Evolutionary conservation across 2,329 filamentous ascomycete species (phyloP), one percentile per base, ranked within the genome.

Genomic region (Phialophora macrospora): DNA sequence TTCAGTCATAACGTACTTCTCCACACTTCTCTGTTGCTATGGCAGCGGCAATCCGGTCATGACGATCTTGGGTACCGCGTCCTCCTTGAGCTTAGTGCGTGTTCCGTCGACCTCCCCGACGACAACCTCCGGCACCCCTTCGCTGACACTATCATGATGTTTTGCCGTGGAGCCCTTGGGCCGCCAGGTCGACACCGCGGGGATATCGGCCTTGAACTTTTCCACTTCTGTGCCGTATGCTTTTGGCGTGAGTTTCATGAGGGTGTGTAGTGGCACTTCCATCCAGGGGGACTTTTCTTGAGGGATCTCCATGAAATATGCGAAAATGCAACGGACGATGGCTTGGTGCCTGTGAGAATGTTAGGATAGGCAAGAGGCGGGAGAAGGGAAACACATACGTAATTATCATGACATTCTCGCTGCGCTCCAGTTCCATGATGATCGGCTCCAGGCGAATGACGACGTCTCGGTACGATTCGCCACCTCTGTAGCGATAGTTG

Each of bases 401-500:
- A 68, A 99, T 93, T 72, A 99, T 98, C 67, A 99, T 87, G 71
- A 99, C 96, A 75, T 99, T 96, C 78, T 98, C 95, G 72, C 90
- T 92, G 68, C 95, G 88, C 79, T 99, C 95, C 60, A 99, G 84
- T 77, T 99, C 95, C 95, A 99, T 99, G 80, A 99, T 99, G 79
- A 99, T 99, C 68, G 95, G 95, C 76, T 99, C 95, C 0, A 99
- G 88, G 0, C 95, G 92, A 74, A 97, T 98, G 48, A 99, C 95
- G 1, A 99, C 94, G 75, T 99, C 95, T 63, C 94, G 91, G 78
- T 99, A 91, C 67, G 91, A 96, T 80, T 99, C 95, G 61, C 95
- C 95, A 69, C 95, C 95, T 4, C 95, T 90, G 80, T 99, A 99
- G 64, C 95, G 92, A 81, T 99, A 99, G 82, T 99, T 98, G 86